Conservation (phyloP, 2,329 filamentous ascomycete species). For the Colletotrichum navitas region DNA sequence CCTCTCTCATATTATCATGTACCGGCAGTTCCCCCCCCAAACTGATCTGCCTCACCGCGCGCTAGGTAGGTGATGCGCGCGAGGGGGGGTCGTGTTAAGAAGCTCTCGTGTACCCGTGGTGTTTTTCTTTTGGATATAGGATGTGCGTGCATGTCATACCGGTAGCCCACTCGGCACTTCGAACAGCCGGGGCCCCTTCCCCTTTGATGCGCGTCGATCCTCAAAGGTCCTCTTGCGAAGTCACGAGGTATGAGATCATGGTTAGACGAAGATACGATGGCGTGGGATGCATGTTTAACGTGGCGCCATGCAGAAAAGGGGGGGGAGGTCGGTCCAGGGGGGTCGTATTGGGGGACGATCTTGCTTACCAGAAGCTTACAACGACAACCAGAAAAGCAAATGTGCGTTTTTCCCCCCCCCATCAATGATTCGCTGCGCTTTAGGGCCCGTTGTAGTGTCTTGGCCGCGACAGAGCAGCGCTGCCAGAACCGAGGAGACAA, state of each 20-base stretch:
- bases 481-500: constrained; percentile 37
- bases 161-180: constrained; percentile 15
- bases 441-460: constrained; percentile 33
- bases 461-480: neutral
- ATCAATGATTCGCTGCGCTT: neutral
- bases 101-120: neutral
- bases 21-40: neutral
- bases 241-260: neutral
- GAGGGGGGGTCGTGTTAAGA: neutral
- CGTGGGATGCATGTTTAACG: neutral
- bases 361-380: constrained; percentile 25
- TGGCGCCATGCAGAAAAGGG: neutral
- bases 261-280: neutral
- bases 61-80: neutral
- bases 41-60: constrained; percentile 12
- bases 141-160: constrained; percentile 5
- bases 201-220: neutral
- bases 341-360: neutral
- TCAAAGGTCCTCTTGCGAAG: neutral
- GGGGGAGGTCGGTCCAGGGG: neutral
- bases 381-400: constrained; percentile 7
- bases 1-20: constrained; percentile 12
- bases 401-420: neutral
- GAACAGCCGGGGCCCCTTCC: neutral
- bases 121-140: neutral